Evolutionary conservation across 805 yeast species (phyloP).

Genomic region (Yamadazyma sp.): DNA sequence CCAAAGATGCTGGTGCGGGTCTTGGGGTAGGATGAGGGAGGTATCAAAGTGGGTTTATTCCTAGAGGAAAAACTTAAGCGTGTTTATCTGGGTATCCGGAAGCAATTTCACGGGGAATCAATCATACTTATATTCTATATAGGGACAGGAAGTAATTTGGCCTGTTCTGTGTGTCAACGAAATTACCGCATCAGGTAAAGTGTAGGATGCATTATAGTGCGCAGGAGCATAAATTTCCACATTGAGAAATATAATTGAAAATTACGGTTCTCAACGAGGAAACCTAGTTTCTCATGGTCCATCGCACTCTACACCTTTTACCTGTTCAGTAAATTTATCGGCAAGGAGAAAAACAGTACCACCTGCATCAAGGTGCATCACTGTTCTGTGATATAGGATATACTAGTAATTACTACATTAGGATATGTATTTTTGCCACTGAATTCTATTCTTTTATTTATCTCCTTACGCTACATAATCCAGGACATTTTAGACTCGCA

Average conservation of each 20-base stretch:
- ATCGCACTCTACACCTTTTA: slow-evolving; percentile 2
- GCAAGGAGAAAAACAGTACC: neutral
- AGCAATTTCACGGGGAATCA: slow-evolving; percentile 5
- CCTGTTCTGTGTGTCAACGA: neutral
- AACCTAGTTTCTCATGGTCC: no score
- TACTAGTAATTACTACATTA: slow-evolving; percentile 1
- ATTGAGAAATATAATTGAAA: slow-evolving; percentile 18
- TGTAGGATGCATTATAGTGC: slow-evolving; percentile 9
- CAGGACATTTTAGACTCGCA: no score
- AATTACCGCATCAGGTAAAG: slow-evolving; percentile 14
- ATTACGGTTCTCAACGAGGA: slow-evolving; percentile 8
- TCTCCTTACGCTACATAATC: no score
- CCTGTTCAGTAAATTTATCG: slow-evolving; percentile 3
- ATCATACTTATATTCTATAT: slow-evolving; percentile 6
- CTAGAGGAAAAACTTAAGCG: slow-evolving; percentile 5
- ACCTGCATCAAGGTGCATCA: neutral
- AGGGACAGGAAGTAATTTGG: neutral
- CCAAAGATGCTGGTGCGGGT: slow-evolving; percentile 1
- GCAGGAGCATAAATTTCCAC: slow-evolving; percentile 15
- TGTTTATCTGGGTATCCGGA: slow-evolving; percentile 9
- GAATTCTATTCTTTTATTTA: no score
- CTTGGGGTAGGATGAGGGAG: slow-evolving; percentile 1
- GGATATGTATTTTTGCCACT: no score
- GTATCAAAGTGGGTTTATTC: slow-evolving; percentile 3
- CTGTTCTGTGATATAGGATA: neutral